A percentile compares a stretch with the other conserved stretches of the same genome.
Evolutionary conservation across 129 eudicot genomes (phyloP).

Genomic region (Cynara cardunculus): DNA sequence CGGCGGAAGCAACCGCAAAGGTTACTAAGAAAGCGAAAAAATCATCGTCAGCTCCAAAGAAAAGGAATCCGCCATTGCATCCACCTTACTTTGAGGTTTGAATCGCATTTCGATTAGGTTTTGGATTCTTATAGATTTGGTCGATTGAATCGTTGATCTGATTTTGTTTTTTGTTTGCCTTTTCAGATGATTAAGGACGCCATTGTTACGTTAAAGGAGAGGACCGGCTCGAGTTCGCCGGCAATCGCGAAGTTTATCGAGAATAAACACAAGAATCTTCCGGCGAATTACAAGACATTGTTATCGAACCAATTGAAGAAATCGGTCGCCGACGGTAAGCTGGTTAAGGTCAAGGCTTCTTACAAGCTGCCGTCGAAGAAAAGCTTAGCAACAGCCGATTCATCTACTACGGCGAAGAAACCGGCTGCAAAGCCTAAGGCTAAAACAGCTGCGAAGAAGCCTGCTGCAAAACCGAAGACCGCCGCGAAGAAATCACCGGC

Average conservation of each 20-base stretch:
- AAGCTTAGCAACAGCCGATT: background rate
- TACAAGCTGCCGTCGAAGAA: conserved; percentile 41
- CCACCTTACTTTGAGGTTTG: conserved; percentile 70
- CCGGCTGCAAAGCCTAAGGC: background rate
- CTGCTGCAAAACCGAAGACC: conserved; percentile 11
- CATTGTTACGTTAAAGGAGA: conserved; percentile 60
- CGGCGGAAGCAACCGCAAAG: conserved; percentile 26
- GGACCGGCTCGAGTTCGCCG: conserved; percentile 54
- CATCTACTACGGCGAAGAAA: conserved; percentile 21
- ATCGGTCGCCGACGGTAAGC: conserved; percentile 44
- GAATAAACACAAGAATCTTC: conserved; percentile 52
- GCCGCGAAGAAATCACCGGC: conserved; percentile 15
- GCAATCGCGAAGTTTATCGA: conserved; percentile 62
- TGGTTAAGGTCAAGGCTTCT: conserved; percentile 49
- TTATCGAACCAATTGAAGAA: conserved; percentile 48
- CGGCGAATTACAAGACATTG: conserved; percentile 44
- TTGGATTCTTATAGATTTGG: background rate
- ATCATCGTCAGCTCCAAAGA: conserved; percentile 35
- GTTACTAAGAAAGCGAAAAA: conserved; percentile 34
- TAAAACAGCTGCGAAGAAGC: conserved; percentile 9
- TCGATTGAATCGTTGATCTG: background rate
- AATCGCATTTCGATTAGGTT: background rate
- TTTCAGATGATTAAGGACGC: conserved; percentile 65
- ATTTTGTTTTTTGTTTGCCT: background rate
- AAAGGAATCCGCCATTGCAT: conserved; percentile 35